Evolutionary conservation across 208 protist species (phyloP).

Genomic region (Leptomonas pyrrhocoris): DNA sequence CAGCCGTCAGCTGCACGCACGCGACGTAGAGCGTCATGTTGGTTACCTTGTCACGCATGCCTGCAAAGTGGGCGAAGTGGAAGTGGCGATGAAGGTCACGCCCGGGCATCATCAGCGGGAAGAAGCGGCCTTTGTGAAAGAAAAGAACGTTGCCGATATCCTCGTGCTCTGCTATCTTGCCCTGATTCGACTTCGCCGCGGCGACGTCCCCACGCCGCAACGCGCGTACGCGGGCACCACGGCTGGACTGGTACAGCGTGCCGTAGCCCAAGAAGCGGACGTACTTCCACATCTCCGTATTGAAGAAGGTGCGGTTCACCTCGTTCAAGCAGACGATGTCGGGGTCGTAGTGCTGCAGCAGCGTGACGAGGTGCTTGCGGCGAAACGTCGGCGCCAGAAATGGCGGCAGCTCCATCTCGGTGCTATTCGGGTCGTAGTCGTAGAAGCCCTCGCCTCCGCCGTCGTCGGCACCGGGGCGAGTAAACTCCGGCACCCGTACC

Average conservation of each 20-base stretch:
- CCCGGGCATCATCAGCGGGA: constrained; percentile 79
- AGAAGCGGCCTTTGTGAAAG: constrained; percentile 89
- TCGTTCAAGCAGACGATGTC: constrained; percentile 85
- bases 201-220: constrained; percentile 62
- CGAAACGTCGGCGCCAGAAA: constrained; percentile 67
- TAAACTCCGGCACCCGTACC: constrained; percentile 65
- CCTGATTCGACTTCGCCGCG: constrained; percentile 29
- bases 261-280: constrained; percentile 82
- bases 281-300: constrained; percentile 65
- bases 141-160: constrained; percentile 88
- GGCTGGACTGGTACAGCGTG: constrained; percentile 78
- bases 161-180: constrained; percentile 59
- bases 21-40: constrained; percentile 80
- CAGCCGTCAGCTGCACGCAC: constrained; percentile 79
- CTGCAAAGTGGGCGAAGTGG: constrained; percentile 78
- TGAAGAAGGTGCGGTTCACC: constrained; percentile 78
- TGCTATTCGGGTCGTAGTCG: constrained; percentile 47
- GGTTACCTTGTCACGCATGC: constrained; percentile 80
- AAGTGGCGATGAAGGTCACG: constrained; percentile 60
- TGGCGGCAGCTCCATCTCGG: constrained; percentile 55
- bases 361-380: constrained; percentile 60
- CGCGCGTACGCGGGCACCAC: constrained; percentile 59
- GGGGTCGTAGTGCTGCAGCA: constrained; percentile 75
- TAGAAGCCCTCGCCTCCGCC: constrained; percentile 31
- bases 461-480: constrained; percentile 17